Evolutionary conservation across 768 basidiomycete genomes (phyloP).

Genomic region (Pleurotus ostreatus): DNA sequence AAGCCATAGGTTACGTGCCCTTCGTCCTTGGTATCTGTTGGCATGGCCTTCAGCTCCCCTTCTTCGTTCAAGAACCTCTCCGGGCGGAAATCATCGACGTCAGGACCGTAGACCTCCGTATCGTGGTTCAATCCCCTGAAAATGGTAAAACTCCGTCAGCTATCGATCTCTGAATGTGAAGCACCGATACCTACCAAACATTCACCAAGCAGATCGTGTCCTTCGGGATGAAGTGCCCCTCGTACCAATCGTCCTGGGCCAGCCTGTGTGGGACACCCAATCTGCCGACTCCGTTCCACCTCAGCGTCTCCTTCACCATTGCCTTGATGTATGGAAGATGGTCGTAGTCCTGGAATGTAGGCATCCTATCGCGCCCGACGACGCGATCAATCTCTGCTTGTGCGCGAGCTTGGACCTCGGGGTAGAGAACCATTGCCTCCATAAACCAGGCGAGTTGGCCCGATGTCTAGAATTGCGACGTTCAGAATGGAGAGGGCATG

Average conservation of each 20-base stretch:
- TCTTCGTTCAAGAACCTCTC: slow-evolving; percentile 20
- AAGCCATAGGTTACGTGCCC: slow-evolving; percentile 28
- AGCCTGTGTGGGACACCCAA: slow-evolving; percentile 12
- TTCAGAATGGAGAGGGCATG: slow-evolving; percentile 14
- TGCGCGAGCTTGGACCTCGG: slow-evolving; percentile 18
- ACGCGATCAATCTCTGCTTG: slow-evolving; percentile 24
- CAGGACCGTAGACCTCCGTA: slow-evolving; percentile 20
- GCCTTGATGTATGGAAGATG: slow-evolving; percentile 18
- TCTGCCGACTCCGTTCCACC: slow-evolving; percentile 15
- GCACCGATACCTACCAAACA: slow-evolving; percentile 6
- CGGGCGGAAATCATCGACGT: slow-evolving; percentile 21
- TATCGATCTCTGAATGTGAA: background rate
- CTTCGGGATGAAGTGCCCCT: slow-evolving; percentile 28
- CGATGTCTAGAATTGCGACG: slow-evolving; percentile 13
- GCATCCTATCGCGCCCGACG: slow-evolving; percentile 16
- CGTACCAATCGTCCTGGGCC: slow-evolving; percentile 26
- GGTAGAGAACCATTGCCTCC: slow-evolving; percentile 17
- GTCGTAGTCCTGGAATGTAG: slow-evolving; percentile 16
- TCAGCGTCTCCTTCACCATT: slow-evolving; percentile 18
- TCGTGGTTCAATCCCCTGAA: slow-evolving; percentile 6
- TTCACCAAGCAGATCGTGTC: slow-evolving; percentile 20
- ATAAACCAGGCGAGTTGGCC: slow-evolving; percentile 19
- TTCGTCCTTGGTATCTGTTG: slow-evolving; percentile 25
- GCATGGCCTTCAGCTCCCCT: slow-evolving; percentile 15
- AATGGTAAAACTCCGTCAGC: background rate